A percentile compares a stretch with the other conserved stretches of the same genome.
phyloP scores from a whole-genome alignment of 768 basidiomycete genomes.

The Sporobolomyces phaffii region DNA sequence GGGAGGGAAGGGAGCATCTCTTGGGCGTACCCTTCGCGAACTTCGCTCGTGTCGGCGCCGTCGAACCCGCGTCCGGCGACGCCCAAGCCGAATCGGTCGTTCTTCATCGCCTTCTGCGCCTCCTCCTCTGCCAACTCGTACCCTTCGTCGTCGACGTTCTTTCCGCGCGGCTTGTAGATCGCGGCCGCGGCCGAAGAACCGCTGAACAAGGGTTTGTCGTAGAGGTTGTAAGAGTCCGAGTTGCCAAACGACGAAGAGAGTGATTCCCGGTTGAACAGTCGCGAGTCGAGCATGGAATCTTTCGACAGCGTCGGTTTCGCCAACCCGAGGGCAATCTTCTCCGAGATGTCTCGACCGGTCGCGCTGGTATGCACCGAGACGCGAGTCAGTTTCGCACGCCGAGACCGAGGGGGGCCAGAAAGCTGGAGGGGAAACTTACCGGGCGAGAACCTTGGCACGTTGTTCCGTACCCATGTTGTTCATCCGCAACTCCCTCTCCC shows the following conservation, averaged over 20 bases:
- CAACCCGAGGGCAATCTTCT: slow-evolving; percentile 94
- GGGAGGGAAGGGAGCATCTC: background rate
- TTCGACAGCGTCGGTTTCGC: slow-evolving; percentile 95
- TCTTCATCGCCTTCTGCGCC: slow-evolving; percentile 78
- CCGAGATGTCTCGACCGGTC: slow-evolving; percentile 97
- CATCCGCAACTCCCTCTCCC: slow-evolving; percentile 97
- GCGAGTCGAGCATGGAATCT: slow-evolving; percentile 94
- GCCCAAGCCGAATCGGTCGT: slow-evolving; percentile 89
- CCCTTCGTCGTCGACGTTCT: slow-evolving; percentile 75
- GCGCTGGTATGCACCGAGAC: slow-evolving; percentile 53
- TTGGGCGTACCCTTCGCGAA: slow-evolving; percentile 33
- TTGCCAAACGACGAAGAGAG: slow-evolving; percentile 73
- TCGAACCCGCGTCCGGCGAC: slow-evolving; percentile 72
- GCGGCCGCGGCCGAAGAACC: slow-evolving; percentile 95
- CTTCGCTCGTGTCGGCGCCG: slow-evolving; percentile 77
- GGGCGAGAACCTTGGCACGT: slow-evolving; percentile 87
- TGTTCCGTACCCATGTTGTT: slow-evolving; percentile 98
- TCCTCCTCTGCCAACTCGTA: slow-evolving; percentile 93
- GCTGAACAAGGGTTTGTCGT: slow-evolving; percentile 91
- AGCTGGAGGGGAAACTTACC: slow-evolving; percentile 47
- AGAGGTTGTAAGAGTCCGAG: slow-evolving; percentile 88
- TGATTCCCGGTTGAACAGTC: slow-evolving; percentile 94
- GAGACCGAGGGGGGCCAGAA: too few relatives aligned
- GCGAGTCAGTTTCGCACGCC: too few relatives aligned
- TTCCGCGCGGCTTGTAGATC: slow-evolving; percentile 94